Percentiles rank a stretch among this genome's conserved stretches.
These are phyloP conservation scores for Diaporthe nobilis DNA, from an alignment of 2,329 filamentous ascomycete species.

Conservation along the genomic window DNA sequence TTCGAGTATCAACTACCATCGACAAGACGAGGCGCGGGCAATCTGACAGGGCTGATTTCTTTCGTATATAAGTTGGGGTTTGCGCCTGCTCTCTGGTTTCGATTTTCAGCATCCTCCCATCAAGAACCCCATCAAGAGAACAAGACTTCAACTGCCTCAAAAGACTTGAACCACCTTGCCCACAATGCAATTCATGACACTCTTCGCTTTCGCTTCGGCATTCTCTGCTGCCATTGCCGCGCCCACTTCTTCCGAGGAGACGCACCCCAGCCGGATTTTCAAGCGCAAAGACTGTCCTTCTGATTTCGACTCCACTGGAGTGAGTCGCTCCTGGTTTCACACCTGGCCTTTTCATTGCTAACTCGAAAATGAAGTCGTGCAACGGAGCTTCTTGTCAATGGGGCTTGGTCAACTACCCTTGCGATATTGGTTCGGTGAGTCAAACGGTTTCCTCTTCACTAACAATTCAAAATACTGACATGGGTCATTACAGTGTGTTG, in stretches of 20 bases:
- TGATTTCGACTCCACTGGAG: not conserved
- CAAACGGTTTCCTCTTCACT: not conserved
- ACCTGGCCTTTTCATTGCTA: not conserved
- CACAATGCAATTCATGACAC: not conserved
- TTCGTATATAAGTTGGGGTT: not conserved
- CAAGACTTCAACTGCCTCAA: not conserved
- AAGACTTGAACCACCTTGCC: not conserved
- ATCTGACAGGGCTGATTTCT: not conserved
- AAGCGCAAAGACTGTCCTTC: not conserved
- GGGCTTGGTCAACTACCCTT: not conserved
- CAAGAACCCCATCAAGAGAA: not conserved
- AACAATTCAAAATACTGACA: not conserved
- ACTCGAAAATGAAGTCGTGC: not conserved
- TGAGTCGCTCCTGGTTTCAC: not conserved
- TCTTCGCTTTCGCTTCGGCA: not conserved
- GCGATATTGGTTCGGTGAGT: not conserved
- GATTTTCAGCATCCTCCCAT: not conserved
- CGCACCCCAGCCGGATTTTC: not conserved
- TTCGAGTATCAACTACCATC: not conserved
- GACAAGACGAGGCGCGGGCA: not conserved
- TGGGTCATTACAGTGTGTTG: not conserved
- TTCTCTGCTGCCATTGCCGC: slow-evolving; percentile 1
- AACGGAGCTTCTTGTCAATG: not conserved
- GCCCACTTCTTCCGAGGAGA: slow-evolving; percentile 2
- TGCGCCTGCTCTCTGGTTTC: not conserved